Evolutionary conservation across 2,329 filamentous ascomycete genomes (phyloP), one percentile per base, ranked within the genome.

Genomic region (Calonectria naviculata): DNA sequence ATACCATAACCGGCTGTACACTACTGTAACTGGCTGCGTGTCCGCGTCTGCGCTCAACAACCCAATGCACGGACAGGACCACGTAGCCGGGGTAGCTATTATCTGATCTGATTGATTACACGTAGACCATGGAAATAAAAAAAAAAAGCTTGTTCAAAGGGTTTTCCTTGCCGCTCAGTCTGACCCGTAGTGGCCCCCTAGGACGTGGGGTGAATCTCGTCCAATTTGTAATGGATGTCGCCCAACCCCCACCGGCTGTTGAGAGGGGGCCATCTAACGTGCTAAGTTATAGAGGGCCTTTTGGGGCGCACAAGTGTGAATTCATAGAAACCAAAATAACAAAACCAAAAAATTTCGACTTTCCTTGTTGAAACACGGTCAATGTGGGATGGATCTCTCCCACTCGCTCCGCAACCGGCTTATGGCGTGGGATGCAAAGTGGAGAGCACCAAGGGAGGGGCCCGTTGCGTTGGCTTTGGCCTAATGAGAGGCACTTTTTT

Each of bases 401-500:
- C 52, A 56, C 52, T 9, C 5, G n/a, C 52, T 56, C 52, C 52
- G 31, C 31, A 21, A 56, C 52, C 52, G 52, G 52, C 46, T 26
- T 19, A 4, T 21, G 24, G 52, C 31, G 52, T 56, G 52, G 52
- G 31, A 56, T 56, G 52, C 52, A 38, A 21, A 56, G 52, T 56
- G 52, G 52, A 38, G 31, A 24, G 31, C 29, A 10, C 31, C 52
- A 21, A 38, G 21, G 52, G 29, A n/a, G 46, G n/a, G n/a, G n/a
- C n/a, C 9, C n/a, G 52, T 34, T 56, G 49, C 29, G 31, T 36
- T 56, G 13, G 52, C 29, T 36, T 36, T 56, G 52, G 52, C 29
- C 52, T 56, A 56, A 56, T 56, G 52, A 56, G 52, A 56, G 52
- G 52, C 52, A 56, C 52, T 56, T 56, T 56, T 56, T 56, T 56